Evolutionary conservation across 306 rosid genomes (phyloP), one percentile per base, ranked within the genome.

Genomic region (Arachis stenosperma): DNA sequence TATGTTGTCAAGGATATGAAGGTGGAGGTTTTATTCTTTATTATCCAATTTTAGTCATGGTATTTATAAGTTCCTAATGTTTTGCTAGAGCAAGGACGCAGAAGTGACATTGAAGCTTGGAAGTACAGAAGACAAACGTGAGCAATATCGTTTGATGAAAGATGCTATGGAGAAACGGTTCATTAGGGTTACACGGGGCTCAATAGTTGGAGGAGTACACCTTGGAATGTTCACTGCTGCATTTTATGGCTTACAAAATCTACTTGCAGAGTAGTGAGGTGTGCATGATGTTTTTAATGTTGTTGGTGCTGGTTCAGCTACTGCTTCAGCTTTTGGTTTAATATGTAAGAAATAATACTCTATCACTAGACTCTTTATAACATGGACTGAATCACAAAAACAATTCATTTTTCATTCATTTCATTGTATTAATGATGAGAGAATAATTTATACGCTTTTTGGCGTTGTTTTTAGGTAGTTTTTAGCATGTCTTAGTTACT

Each of bases 131-230:
- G 98, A 93, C 77, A 93, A 93, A 81, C 96, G 98, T 12, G 96
- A 85, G 65, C 97, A 93, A 68, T 42, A 93, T 78, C 87, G 98
- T 55, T 75, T 90, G 75, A 87, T 94, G 95, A 89, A 96, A 87
- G 97, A 94, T 83, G 97, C 97, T 36, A 89, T 94, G 97, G 97
- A 94, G 90, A 94, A 94, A 72, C 88, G 99, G 56, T 94, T 89
- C 75, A 46, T 94, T 79, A 82, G 93, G 79, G 92, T 91, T 74
- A 77, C 99, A 40, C 82, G 67, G 11, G 97, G 97, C 64, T 92
- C 97, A 11, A 88, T 90, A 52, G 71, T 93, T 75, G 98, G 97
- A 43, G 98, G 98, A 67, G 83, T 94, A 75, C 90, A 96, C 58
- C 93, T 94, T 55, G 99, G 99, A 46, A 78, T 91, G 84, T 91